A percentile compares a stretch with the other conserved stretches of the same genome.
Evolutionary conservation across 192 early-diverging fungal genomes (phyloP).

Genomic region (Chytriomyces sp.): DNA sequence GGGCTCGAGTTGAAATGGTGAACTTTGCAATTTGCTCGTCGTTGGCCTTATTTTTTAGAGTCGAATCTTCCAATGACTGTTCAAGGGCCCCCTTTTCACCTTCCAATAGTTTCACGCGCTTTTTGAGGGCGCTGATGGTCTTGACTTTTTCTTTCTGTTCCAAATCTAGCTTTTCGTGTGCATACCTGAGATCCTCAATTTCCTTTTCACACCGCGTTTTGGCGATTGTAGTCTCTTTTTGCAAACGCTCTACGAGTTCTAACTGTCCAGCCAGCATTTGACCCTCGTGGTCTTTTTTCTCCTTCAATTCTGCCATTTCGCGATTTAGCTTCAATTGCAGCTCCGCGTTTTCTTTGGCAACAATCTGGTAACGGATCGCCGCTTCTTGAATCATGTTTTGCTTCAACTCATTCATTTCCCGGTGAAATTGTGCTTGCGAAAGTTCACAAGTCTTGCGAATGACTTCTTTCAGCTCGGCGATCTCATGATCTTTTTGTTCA

Average conservation of each 20-base stretch:
- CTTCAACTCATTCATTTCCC: slow-evolving; percentile 28
- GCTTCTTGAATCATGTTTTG: slow-evolving; percentile 28
- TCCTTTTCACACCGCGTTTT: slow-evolving; percentile 36
- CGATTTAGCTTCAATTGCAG: slow-evolving; percentile 17
- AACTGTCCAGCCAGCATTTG: slow-evolving; percentile 25
- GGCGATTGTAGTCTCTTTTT: slow-evolving; percentile 33
- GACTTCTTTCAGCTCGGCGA: slow-evolving; percentile 26
- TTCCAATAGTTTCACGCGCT: slow-evolving; percentile 34
- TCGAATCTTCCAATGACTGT: neutral
- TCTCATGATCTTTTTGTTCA: slow-evolving; percentile 28
- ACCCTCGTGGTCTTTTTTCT: slow-evolving; percentile 30
- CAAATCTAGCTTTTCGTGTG: slow-evolving; percentile 16
- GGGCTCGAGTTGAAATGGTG: neutral
- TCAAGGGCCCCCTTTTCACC: slow-evolving; percentile 27
- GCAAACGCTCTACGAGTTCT: slow-evolving; percentile 35
- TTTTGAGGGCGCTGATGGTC: slow-evolving; percentile 18
- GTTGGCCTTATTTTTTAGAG: neutral
- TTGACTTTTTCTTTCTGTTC: slow-evolving; percentile 38
- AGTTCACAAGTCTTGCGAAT: slow-evolving; percentile 24
- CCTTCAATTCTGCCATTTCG: slow-evolving; percentile 33
- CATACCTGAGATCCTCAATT: slow-evolving; percentile 11
- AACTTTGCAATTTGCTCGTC: slow-evolving; percentile 18
- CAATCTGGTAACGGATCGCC: slow-evolving; percentile 1
- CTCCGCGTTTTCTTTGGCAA: slow-evolving; percentile 29
- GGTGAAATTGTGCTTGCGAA: slow-evolving; percentile 15